Base-by-base conservation (phyloP, 2,329 filamentous ascomycete species). In the Sclerotiophoma versabilis region DNA sequence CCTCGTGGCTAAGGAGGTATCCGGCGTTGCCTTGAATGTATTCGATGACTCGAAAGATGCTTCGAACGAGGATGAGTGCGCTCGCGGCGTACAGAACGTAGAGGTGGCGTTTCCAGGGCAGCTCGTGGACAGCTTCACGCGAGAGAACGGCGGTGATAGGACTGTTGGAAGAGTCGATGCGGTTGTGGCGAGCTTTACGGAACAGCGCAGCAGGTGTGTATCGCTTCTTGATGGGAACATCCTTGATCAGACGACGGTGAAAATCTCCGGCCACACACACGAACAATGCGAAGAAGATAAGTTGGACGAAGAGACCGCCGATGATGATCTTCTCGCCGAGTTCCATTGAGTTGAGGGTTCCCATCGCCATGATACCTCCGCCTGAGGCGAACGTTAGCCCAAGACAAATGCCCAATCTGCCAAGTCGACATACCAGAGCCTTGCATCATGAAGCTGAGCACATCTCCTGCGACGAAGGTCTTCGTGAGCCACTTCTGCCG, bases 241-340 rank as follows among this genome's bases (percentile, higher is more conserved):
- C 56, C 19, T 54, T 57, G 19, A 52, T 34, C 3, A 66, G 32
- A 5, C 65, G 63, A 23, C 48, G 37, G 33, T 69, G 65, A 22
- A 70, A 67, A 1, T 63, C 33, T 4, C 27, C 54, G 1, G 55
- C 57, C 4, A 63, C 51, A 25, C 69, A 43, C 38, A 80, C 72
- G 68, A 83, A 83, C 56, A 81, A 70, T 4, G 72, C 75, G 60
- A 83, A 83, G 57, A 81, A 78, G 54, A 76, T 27, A 15, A 83
- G 67, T 50, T 84, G 80, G 22, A 82, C 64, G 15, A 77, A 66
- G 3, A 83, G 71, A 9, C 65, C 65, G 4, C 46, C 55, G 19
- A 68, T 54, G 41, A 68, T 65, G 41, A 65, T 50, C 15, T 62
- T 56, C n/a, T 64, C 55, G 7, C 64, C 64, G 2, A 41, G 29